Evolutionary conservation across 208 protist genomes (phyloP).

Genomic region (Trypanosoma vivax): DNA sequence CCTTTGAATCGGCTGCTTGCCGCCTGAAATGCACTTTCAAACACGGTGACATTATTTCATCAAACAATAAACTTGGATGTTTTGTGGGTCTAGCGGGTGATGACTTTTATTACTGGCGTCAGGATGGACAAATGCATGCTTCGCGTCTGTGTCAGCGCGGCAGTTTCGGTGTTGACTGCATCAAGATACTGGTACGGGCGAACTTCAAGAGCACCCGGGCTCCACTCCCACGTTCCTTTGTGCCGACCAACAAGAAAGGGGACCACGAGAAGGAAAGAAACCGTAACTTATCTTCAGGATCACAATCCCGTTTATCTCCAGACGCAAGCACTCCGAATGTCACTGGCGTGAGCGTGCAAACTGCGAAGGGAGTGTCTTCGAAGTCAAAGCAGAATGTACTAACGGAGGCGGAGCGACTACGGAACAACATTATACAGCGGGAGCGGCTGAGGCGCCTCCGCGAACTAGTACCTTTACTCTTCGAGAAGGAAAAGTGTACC

Average conservation of each 20-base stretch:
- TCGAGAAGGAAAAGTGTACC: conserved; percentile 24
- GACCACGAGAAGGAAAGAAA: too few relatives aligned
- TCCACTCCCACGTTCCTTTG: too few relatives aligned
- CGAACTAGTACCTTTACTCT: conserved; percentile 24
- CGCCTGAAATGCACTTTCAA: conserved; percentile 56
- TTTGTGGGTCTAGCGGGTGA: conserved; percentile 78
- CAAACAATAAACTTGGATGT: conserved; percentile 37
- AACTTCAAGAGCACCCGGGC: conserved; percentile 55
- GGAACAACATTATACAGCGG: conserved; percentile 38
- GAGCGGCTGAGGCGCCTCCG: conserved; percentile 23
- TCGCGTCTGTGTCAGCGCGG: conserved; percentile 49
- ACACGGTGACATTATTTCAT: conserved; percentile 75
- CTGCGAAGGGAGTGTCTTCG: background rate
- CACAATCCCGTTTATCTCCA: too few relatives aligned
- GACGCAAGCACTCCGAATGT: too few relatives aligned
- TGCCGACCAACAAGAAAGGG: too few relatives aligned
- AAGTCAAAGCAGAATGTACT: conserved; percentile 3
- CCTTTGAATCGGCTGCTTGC: conserved; percentile 65
- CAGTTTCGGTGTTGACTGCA: conserved; percentile 54
- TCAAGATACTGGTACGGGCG: conserved; percentile 43
- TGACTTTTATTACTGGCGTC: conserved; percentile 67
- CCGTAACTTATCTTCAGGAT: too few relatives aligned
- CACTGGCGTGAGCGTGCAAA: background rate
- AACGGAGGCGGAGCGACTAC: conserved; percentile 26
- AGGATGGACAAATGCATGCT: conserved; percentile 45